Evolutionary conservation across 768 basidiomycete genomes (phyloP).

Genomic region (Dioszegia hungarica): DNA sequence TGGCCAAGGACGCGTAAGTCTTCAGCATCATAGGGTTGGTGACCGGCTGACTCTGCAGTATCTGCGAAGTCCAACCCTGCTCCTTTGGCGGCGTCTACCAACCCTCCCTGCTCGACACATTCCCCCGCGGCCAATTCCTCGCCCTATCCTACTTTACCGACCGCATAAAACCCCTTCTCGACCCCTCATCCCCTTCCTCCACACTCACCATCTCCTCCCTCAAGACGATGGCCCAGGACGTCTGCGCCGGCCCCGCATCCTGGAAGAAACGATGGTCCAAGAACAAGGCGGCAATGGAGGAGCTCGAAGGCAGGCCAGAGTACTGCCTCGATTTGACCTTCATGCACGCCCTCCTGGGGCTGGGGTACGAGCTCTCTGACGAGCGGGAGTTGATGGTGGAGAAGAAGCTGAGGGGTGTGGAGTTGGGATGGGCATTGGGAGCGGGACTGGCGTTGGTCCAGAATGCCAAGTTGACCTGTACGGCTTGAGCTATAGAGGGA

Average conservation of each 20-base stretch:
- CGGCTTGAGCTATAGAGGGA: slow-evolving; percentile 22
- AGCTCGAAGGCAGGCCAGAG: slow-evolving; percentile 78
- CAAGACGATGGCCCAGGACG: slow-evolving; percentile 60
- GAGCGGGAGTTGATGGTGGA: slow-evolving; percentile 63
- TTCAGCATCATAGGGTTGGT: not conserved
- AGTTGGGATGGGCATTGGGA: slow-evolving; percentile 89
- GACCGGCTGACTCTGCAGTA: slow-evolving; percentile 47
- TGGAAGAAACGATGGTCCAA: slow-evolving; percentile 55
- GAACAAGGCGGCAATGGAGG: slow-evolving; percentile 56
- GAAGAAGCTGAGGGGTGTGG: slow-evolving; percentile 82
- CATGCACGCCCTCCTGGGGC: slow-evolving; percentile 77
- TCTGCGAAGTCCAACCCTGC: slow-evolving; percentile 88
- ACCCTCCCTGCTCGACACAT: slow-evolving; percentile 81
- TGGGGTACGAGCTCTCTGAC: slow-evolving; percentile 84
- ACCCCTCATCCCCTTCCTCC: slow-evolving; percentile 36
- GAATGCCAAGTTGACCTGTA: slow-evolving; percentile 47
- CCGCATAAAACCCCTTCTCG: slow-evolving; percentile 72
- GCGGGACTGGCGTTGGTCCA: slow-evolving; percentile 54
- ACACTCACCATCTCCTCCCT: slow-evolving; percentile 59
- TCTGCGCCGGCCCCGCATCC: slow-evolving; percentile 64
- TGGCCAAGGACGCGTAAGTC: slow-evolving; percentile 89
- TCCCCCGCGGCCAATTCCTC: slow-evolving; percentile 75
- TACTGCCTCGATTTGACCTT: slow-evolving; percentile 95
- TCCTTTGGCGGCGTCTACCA: slow-evolving; percentile 98
- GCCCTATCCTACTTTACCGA: slow-evolving; percentile 99